These are phyloP conservation scores for Wolfiporia cocos DNA, from an alignment of 1,284 basidiomycete species.

Conservation along the genomic window DNA sequence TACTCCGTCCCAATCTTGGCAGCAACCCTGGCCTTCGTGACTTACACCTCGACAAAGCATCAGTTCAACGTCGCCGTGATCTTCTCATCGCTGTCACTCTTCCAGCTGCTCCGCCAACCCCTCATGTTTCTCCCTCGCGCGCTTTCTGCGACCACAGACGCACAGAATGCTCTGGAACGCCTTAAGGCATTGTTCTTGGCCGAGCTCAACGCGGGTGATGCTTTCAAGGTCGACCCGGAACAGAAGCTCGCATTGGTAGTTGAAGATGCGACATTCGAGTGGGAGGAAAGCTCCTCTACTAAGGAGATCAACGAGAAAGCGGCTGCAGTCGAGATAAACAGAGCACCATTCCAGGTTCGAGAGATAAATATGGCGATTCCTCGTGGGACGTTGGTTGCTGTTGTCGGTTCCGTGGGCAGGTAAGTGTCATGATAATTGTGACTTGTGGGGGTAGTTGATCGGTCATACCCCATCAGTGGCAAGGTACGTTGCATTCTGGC, in stretches of 20 bases:
- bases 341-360: constrained; percentile 41
- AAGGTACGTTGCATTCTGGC: too few relatives aligned
- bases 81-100: constrained; percentile 67
- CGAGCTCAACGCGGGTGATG: constrained; percentile 39
- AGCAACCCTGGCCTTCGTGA: constrained; percentile 71
- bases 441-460: neutral
- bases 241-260: constrained; percentile 48
- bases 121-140: constrained; percentile 67
- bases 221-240: constrained; percentile 37
- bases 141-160: constrained; percentile 59
- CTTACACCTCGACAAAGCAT: constrained; percentile 53
- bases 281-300: constrained; percentile 39
- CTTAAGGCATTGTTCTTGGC: constrained; percentile 55
- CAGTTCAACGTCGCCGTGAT: constrained; percentile 59
- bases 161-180: constrained; percentile 52
- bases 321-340: constrained; percentile 15
- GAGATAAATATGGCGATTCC: constrained; percentile 50
- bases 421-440: constrained; percentile 19
- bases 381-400: constrained; percentile 53
- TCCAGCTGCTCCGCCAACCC: constrained; percentile 62
- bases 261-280: constrained; percentile 55
- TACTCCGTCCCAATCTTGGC: constrained; percentile 62
- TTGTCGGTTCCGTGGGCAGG: constrained; percentile 66
- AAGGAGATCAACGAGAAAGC: constrained; percentile 19
- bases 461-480: neutral